These are phyloP conservation scores for Phytophthora litchii DNA, from an alignment of 352 stramenopile species.

Conservation along the genomic window DNA sequence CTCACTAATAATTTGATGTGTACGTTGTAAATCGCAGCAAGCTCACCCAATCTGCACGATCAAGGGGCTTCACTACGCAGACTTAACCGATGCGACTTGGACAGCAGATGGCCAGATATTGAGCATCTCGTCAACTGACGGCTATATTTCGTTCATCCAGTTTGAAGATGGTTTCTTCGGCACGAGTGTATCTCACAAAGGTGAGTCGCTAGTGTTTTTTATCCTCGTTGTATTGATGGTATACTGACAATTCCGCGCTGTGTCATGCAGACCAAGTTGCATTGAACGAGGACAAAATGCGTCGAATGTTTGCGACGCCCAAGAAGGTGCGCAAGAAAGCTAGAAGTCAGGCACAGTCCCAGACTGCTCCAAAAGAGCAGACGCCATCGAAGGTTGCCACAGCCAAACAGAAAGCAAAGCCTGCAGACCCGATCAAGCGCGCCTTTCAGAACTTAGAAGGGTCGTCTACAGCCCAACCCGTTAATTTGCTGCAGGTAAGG, in stretches of 20 bases:
- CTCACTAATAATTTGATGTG: slow-evolving; percentile 4
- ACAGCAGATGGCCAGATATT: slow-evolving; percentile 90
- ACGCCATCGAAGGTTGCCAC: slow-evolving; percentile 21
- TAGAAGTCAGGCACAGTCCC: slow-evolving; percentile 19
- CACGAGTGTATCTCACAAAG: slow-evolving; percentile 29
- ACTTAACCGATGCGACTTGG: slow-evolving; percentile 95
- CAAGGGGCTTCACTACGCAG: slow-evolving; percentile 94
- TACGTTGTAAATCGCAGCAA: slow-evolving; percentile 44
- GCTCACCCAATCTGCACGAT: slow-evolving; percentile 87
- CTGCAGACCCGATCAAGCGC: slow-evolving; percentile 24
- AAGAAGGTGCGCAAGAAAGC: slow-evolving; percentile 73
- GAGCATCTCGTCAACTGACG: slow-evolving; percentile 94
- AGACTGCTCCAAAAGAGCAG: slow-evolving; percentile 22
- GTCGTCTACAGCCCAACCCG: slow-evolving; percentile 14
- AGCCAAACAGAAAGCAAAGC: slow-evolving; percentile 37
- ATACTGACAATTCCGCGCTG: neutral
- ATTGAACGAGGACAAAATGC: slow-evolving; percentile 59
- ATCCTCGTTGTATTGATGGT: neutral
- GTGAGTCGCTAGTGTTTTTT: slow-evolving; percentile 12
- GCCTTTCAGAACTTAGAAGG: slow-evolving; percentile 30
- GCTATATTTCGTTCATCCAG: slow-evolving; percentile 94
- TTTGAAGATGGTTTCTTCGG: slow-evolving; percentile 92
- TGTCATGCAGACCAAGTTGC: slow-evolving; percentile 40
- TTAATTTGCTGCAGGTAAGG: slow-evolving; percentile 80
- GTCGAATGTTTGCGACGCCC: slow-evolving; percentile 62